Evolutionary conservation across 371 early-diverging fungal genomes (phyloP), one percentile per base, ranked within the genome.

Genomic region (Mycotypha africana): DNA sequence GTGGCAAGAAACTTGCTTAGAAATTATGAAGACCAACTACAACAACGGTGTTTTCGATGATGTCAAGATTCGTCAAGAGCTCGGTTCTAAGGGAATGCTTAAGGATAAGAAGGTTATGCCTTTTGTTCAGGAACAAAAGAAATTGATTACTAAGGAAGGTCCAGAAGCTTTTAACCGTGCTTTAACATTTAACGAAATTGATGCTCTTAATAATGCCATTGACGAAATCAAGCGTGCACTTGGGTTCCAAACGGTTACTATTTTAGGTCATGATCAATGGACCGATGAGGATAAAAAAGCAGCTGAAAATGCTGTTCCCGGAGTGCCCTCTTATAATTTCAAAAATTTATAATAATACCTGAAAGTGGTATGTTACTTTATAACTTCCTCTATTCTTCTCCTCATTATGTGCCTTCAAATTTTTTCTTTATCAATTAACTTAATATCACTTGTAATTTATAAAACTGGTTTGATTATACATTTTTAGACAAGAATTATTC

Each of bases 51-150:
- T 71, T 38, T 80, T 89, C 61, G 85, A 85, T 47, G 86, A 86
- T 53, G 82, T 75, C 46, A 79, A 77, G 65, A 77, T 93, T 51
- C 77, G 85, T 45, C 77, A 75, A 30, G 66, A 77, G 20, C 67
- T 95, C 48, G 79, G 75, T 36, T 68, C 76, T 41, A 71, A 71
- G 53, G 92, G 89, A 26, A 54, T 95, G 62, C 71, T 86, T 58
- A 91, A 89, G 78, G 88, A 96, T 72, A 96, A 94, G 78, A 85
- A 86, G 62, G 82, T 82, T 21, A 94, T 95, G 92, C 94, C 96
- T 17, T 97, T 95, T 65, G 80, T 93, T 20, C 82, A 86, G 52
- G 84, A 88, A 45, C 70, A 70, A 50, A 74, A 74, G 87, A 91
- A 87, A 67, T 65, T 71, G 38, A 85, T 92, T 17, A 76, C 72